Base-by-base conservation (phyloP, 2,329 filamentous ascomycete species). In the Ceratocystis smalleyi region DNA sequence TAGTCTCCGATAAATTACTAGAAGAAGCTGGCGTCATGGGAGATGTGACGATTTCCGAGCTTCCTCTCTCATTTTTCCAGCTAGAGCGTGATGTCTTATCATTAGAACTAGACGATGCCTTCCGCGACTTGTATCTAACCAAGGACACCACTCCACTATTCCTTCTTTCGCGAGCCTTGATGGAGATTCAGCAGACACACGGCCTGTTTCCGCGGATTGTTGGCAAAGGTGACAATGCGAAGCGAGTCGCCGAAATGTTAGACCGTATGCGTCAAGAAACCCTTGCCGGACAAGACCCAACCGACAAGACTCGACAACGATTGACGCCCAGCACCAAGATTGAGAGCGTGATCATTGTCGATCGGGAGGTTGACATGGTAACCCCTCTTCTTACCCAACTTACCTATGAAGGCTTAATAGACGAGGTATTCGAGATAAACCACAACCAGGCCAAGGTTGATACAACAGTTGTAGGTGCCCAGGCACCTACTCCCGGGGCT, bases 371-470 rank as follows among this genome's bases (percentile, higher is more conserved):
- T 64, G 94, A 99, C 73, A 91, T 94, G 70, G 89, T 92, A 17
- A 96, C 94, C 0, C 87, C 88, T 0, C 80, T 99, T 17, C 84
- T 99, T 63, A 97, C 92, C 0, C 94, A 99, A 73, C 78, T 99
- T 67, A 99, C 94, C 1, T 99, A 99, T 71, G 92, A 99, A 75
- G 94, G 94, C 2, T 79, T 99, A 30, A 87, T 99, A 63, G 95
- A 99, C 71, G 94, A 99, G 73, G 81, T 94, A 17, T 95, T 95
- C 71, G 86, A 88, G 40, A 95, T 99, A 67, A 84, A 89, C 68
- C 88, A 96, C 71, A 97, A 95, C 71, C 91, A 95, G 72, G 86
- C 89, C 45, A 94, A 97, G 72, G 85, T 97, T 24, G 92, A 97
- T 72, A 89, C 90, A 1, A 91, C 91, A 1, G 83, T 97, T 66